A percentile compares a stretch with the other conserved stretches of the same genome.
These are phyloP conservation scores for Aspergillus sp. DNA, from an alignment of 2,329 filamentous ascomycete genomes.

Conservation along the genomic window DNA sequence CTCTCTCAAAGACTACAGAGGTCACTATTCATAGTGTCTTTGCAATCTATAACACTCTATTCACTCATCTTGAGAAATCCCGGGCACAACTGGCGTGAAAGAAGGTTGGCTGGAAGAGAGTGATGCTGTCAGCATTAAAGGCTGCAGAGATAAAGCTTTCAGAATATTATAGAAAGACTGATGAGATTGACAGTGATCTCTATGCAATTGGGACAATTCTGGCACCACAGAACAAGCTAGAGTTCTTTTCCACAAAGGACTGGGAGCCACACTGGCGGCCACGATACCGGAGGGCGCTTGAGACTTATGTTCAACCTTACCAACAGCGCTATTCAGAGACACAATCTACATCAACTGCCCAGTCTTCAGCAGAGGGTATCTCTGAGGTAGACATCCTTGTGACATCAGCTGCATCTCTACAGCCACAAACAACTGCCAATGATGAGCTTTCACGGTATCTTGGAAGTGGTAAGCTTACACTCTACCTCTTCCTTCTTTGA, in stretches of 20 bases:
- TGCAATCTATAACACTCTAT: slow-evolving; percentile 13
- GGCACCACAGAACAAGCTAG: too few species aligned
- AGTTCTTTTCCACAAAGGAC: too few species aligned
- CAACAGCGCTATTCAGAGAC: too few species aligned
- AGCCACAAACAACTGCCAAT: neutral
- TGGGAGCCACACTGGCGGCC: too few species aligned
- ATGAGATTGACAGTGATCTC: slow-evolving; percentile 7
- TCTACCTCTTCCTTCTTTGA: neutral
- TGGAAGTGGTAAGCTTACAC: slow-evolving; percentile 3
- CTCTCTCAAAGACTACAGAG: slow-evolving; percentile 10
- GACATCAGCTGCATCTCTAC: neutral
- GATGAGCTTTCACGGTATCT: slow-evolving; percentile 8
- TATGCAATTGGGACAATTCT: slow-evolving; percentile 11
- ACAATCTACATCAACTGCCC: too few species aligned
- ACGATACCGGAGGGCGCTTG: too few species aligned
- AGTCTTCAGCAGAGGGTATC: too few species aligned
- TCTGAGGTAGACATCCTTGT: neutral
- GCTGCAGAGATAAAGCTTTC: slow-evolving; percentile 5
- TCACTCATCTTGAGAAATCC: slow-evolving; percentile 8
- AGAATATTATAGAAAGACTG: slow-evolving; percentile 8
- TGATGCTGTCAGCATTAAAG: slow-evolving; percentile 6
- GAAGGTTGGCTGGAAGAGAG: slow-evolving; percentile 6
- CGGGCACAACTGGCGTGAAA: slow-evolving; percentile 8
- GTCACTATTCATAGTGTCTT: slow-evolving; percentile 11
- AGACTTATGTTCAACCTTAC: too few species aligned